phyloP scores from a whole-genome alignment of 2,329 filamentous ascomycete genomes.

The Trichocomaceae sp. region DNA sequence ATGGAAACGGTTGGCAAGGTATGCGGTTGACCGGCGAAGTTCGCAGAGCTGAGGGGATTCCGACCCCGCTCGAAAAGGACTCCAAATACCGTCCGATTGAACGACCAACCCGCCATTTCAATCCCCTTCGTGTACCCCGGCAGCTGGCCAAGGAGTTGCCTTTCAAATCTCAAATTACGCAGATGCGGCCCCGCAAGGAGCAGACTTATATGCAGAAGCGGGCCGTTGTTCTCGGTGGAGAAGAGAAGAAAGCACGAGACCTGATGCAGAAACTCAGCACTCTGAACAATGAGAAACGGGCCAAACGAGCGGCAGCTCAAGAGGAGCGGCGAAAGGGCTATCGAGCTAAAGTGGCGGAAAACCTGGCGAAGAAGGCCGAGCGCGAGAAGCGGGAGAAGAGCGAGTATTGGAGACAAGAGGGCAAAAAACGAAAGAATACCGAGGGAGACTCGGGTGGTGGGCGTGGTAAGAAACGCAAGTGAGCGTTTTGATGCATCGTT shows the following conservation, averaged over 20 bases:
- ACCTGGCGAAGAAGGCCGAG: slow-evolving; percentile 75
- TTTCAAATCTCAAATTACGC: slow-evolving; percentile 83
- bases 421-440: slow-evolving; percentile 63
- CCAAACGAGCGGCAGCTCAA: slow-evolving; percentile 76
- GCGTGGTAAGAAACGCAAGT: slow-evolving; percentile 44
- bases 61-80: slow-evolving; percentile 75
- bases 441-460: slow-evolving; percentile 47
- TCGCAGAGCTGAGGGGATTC: slow-evolving; percentile 65
- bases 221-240: slow-evolving; percentile 74
- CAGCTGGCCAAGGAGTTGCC: slow-evolving; percentile 69
- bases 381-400: slow-evolving; percentile 87
- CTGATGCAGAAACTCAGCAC: slow-evolving; percentile 91
- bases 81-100: slow-evolving; percentile 69
- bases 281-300: slow-evolving; percentile 80
- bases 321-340: slow-evolving; percentile 78
- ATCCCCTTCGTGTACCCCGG: slow-evolving; percentile 49
- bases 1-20: slow-evolving; percentile 59
- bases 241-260: slow-evolving; percentile 82
- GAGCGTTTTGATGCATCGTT: slow-evolving; percentile 14
- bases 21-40: slow-evolving; percentile 95
- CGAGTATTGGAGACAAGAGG: slow-evolving; percentile 88
- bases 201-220: slow-evolving; percentile 92
- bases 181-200: slow-evolving; percentile 71
- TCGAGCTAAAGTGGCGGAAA: slow-evolving; percentile 73
- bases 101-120: slow-evolving; percentile 63